These are phyloP conservation scores for Margaritispora aquatica DNA, from an alignment of 495 filamentous ascomycete species.

Conservation along the genomic window DNA sequence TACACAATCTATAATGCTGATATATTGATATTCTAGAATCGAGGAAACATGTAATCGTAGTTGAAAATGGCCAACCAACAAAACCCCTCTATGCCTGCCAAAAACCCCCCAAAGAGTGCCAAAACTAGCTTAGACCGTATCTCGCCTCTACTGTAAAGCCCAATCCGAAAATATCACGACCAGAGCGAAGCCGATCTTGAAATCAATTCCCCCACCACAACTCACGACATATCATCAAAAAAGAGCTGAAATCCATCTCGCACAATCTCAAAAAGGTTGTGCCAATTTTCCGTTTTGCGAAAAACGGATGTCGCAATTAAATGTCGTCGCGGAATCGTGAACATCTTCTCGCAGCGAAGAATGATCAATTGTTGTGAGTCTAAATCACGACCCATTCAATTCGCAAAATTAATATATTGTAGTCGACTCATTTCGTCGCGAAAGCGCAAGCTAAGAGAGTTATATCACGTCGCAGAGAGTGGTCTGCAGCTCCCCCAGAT, in stretches of 20 bases:
- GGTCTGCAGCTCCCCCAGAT: too few relatives aligned
- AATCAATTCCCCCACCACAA: slow-evolving; percentile 42
- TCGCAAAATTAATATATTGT: slow-evolving; percentile 33
- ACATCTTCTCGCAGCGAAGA: slow-evolving; percentile 48
- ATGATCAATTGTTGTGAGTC: slow-evolving; percentile 40
- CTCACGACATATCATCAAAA: slow-evolving; percentile 47
- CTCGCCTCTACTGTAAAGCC: background rate
- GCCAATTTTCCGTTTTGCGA: slow-evolving; percentile 42
- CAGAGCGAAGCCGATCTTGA: background rate
- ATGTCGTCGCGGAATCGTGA: slow-evolving; percentile 54
- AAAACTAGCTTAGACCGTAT: background rate
- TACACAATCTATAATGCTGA: background rate
- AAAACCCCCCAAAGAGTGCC: background rate
- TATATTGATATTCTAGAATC: background rate
- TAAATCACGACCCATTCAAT: too few relatives aligned
- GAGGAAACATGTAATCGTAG: background rate
- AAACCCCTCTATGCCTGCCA: too few relatives aligned
- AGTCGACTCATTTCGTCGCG: slow-evolving; percentile 44
- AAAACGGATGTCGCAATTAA: slow-evolving; percentile 53
- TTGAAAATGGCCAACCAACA: too few relatives aligned
- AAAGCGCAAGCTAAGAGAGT: slow-evolving; percentile 77
- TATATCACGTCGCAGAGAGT: slow-evolving; percentile 55
- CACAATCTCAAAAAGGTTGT: slow-evolving; percentile 26
- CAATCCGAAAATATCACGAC: background rate
- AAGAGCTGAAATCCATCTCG: slow-evolving; percentile 30